These are phyloP conservation scores for Cercospora zeina DNA, from an alignment of 2,329 filamentous ascomycete species.

Conservation along the genomic window DNA sequence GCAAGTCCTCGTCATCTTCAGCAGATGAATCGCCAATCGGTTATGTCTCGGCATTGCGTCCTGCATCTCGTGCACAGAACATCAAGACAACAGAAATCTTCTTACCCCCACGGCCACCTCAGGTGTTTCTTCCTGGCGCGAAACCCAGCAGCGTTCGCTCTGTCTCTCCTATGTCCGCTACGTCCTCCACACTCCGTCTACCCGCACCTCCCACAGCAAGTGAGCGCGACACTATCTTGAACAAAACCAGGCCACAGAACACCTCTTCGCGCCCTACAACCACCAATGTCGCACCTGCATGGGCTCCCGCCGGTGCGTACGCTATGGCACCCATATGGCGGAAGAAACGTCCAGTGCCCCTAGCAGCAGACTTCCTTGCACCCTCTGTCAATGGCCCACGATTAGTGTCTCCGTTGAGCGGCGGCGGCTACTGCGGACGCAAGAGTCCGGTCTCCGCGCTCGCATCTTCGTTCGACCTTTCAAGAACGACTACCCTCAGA, in stretches of 20 bases:
- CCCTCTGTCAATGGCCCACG: background rate
- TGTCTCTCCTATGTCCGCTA: slow-evolving; percentile 1
- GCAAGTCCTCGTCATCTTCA: background rate
- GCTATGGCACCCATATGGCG: slow-evolving; percentile 9
- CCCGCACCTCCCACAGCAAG: slow-evolving; percentile 2
- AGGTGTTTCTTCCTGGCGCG: slow-evolving; percentile 8
- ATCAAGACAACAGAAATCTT: slow-evolving; percentile 19
- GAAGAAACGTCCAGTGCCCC: slow-evolving; percentile 11
- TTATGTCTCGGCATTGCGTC: background rate
- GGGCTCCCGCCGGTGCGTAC: slow-evolving; percentile 13
- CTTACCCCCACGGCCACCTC: slow-evolving; percentile 15
- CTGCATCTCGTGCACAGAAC: background rate
- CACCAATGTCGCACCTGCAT: background rate
- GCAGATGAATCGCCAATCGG: background rate
- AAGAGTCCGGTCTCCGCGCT: background rate
- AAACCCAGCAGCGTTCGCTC: slow-evolving; percentile 8
- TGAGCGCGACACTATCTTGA: slow-evolving; percentile 2
- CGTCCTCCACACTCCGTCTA: background rate
- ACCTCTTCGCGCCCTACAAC: background rate
- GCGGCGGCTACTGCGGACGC: background rate
- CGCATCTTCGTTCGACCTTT: background rate
- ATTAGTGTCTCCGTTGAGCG: background rate
- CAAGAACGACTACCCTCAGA: background rate
- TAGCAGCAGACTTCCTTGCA: background rate
- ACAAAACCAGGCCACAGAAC: background rate